A percentile compares a stretch with the other conserved stretches of the same genome.
Conservation (phyloP, 2,329 filamentous ascomycete species). For the Penicillium sumatraense region DNA sequence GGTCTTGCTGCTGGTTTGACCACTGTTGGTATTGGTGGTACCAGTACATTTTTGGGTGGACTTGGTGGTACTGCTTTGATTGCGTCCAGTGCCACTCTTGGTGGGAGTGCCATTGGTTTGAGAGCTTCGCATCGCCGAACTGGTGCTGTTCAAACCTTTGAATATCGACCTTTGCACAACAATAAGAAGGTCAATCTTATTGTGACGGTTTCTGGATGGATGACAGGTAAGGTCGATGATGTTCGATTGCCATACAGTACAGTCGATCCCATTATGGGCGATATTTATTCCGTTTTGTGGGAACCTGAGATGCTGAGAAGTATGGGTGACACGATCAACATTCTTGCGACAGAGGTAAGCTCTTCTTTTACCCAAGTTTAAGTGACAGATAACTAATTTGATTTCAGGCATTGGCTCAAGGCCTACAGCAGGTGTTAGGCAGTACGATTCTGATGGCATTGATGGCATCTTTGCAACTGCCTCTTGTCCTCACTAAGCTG, state of each 20-base stretch:
- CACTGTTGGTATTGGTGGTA: constrained; percentile 90
- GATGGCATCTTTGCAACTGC: constrained; percentile 92
- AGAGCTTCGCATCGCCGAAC: constrained; percentile 85
- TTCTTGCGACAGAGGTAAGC: constrained; percentile 89
- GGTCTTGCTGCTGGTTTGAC: constrained; percentile 94
- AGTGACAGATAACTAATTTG: constrained; percentile 30
- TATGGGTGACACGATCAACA: constrained; percentile 98
- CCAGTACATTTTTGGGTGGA: constrained; percentile 84
- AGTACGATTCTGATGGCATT: constrained; percentile 85
- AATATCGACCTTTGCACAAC: constrained; percentile 95
- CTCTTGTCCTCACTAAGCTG: constrained; percentile 88
- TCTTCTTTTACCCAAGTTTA: neutral
- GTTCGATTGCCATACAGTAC: constrained; percentile 95
- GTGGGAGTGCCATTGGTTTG: constrained; percentile 83
- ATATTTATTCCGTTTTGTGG: constrained; percentile 96
- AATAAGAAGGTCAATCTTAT: constrained; percentile 97
- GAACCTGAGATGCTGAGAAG: constrained; percentile 97
- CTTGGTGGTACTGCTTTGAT: constrained; percentile 93
- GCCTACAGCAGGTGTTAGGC: constrained; percentile 90
- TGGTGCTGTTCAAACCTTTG: constrained; percentile 92
- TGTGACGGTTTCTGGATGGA: constrained; percentile 94
- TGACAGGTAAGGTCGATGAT: constrained; percentile 97
- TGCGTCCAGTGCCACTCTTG: constrained; percentile 83
- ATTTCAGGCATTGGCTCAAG: constrained; percentile 83
- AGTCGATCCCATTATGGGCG: constrained; percentile 95